phyloP scores from a whole-genome alignment of 441 rosid genomes.

The Erodium texanum region DNA sequence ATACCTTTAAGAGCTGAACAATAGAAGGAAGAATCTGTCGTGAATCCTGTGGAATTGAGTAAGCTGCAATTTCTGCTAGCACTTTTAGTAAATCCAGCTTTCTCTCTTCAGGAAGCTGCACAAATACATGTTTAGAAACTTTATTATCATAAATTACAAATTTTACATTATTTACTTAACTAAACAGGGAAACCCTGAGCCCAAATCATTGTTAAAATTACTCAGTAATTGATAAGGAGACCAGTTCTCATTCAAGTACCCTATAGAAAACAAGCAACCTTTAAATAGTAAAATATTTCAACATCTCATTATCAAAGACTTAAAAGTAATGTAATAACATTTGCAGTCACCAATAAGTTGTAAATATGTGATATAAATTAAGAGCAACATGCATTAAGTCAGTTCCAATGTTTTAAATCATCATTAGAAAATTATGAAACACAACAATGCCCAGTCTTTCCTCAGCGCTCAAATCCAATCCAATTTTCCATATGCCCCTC shows the following conservation, averaged over 20 bases:
- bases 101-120: constrained; percentile 92
- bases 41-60: constrained; percentile 79
- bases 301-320: not conserved
- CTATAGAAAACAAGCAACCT: not conserved
- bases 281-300: not conserved
- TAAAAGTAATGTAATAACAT: not conserved
- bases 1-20: constrained; percentile 79
- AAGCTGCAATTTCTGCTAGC: constrained; percentile 84
- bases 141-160: not conserved
- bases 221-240: not conserved
- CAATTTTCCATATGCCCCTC: not conserved
- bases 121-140: constrained; percentile 8
- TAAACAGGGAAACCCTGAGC: not conserved
- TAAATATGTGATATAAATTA: not conserved
- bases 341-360: not conserved
- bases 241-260: not conserved
- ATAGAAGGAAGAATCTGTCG: constrained; percentile 86
- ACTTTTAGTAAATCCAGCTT: constrained; percentile 92
- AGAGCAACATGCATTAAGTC: not conserved
- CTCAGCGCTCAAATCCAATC: not conserved
- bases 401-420: not conserved
- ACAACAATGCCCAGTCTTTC: not conserved
- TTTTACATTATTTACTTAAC: not conserved
- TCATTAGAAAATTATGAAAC: not conserved
- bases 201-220: not conserved